These are phyloP conservation scores for Calonectria henricotiae DNA, from an alignment of 2,329 filamentous ascomycete genomes.

Conservation along the genomic window DNA sequence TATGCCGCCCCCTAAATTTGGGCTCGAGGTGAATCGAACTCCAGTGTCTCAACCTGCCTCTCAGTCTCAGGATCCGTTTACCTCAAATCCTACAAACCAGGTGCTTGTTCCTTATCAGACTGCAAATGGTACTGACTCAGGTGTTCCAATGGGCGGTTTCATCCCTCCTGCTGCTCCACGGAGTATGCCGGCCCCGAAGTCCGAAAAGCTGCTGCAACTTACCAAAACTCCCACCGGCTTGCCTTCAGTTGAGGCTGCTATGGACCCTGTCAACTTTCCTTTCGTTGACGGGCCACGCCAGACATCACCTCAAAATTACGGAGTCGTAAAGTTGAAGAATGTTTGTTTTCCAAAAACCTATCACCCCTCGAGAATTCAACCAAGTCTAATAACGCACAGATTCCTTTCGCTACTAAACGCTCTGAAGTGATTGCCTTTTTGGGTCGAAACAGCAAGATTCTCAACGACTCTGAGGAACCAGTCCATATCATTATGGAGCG, in stretches of 20 bases:
- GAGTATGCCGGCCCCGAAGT: constrained; percentile 54
- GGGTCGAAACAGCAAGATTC: constrained; percentile 71
- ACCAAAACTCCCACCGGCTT: constrained; percentile 55
- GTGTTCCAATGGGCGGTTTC: constrained; percentile 7
- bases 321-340: constrained; percentile 68
- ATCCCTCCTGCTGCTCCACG: not conserved
- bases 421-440: constrained; percentile 73
- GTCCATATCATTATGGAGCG: constrained; percentile 78
- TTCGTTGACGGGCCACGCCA: constrained; percentile 62
- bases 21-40: constrained; percentile 44
- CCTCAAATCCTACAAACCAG: constrained; percentile 6
- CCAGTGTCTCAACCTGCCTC: constrained; percentile 8
- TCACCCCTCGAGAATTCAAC: not conserved
- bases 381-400: constrained; percentile 60
- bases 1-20: constrained; percentile 60
- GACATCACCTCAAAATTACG: constrained; percentile 55
- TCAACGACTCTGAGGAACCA: constrained; percentile 70
- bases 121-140: not conserved
- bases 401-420: constrained; percentile 70
- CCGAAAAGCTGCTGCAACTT: constrained; percentile 59
- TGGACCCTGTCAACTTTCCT: constrained; percentile 63
- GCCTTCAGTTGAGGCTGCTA: constrained; percentile 57
- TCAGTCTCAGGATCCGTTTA: constrained; percentile 44
- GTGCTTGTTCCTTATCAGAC: constrained; percentile 6
- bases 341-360: constrained; percentile 57